Base-by-base conservation (phyloP, 2,329 filamentous ascomycete genomes). In the Alternaria novae-zelandiae region DNA sequence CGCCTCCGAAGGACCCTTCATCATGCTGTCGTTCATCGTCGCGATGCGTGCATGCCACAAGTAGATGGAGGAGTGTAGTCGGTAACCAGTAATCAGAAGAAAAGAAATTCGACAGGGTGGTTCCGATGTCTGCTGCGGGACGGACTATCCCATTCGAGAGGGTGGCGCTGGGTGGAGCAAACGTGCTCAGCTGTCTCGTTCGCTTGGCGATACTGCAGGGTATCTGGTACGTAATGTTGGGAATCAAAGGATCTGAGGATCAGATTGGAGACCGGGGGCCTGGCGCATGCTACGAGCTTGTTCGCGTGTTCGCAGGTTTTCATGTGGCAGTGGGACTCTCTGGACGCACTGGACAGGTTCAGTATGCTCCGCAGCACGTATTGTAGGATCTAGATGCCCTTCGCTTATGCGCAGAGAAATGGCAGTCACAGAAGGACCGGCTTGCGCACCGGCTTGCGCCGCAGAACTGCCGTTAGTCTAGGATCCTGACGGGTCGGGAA, bases 1-100 rank as follows among this genome's bases (percentile, higher is more conserved):
- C 11, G 21, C 41, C 12, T 54, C 46, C 10, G 30, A 46, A 53
- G 43, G 59, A 54, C 55, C 59, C 20, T 62, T 62, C 28, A 49
- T 10, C 15, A 45, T 41, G n/a, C n/a, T 47, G 17, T 21, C 47
- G 41, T 30, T 45, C 41, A 47, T 58, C 1, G 25, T 57, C 17
- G 43, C 25, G 17, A 26, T 30, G 7, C 12, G 36, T 28, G 36
- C 9, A 20, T 47, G 15, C 43, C 28, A 25, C 43, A 55, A 17
- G 28, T 43, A n/a, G 28, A 13, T 6, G 15, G 46, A 50, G 17
- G 12, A 13, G 20, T 23, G 21, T 43, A 28, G 7, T 23, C 21
- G 17, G 26, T 25, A 17, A 11, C 21, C 21, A 15, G 26, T 25
- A 17, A 23, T 26, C 10, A 25, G 13, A 56, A 4, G n/a, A 17